Percentiles rank a stretch among this genome's conserved stretches.
phyloP scores from a whole-genome alignment of 2,329 filamentous ascomycete species.

The Anthostomella pinea region DNA sequence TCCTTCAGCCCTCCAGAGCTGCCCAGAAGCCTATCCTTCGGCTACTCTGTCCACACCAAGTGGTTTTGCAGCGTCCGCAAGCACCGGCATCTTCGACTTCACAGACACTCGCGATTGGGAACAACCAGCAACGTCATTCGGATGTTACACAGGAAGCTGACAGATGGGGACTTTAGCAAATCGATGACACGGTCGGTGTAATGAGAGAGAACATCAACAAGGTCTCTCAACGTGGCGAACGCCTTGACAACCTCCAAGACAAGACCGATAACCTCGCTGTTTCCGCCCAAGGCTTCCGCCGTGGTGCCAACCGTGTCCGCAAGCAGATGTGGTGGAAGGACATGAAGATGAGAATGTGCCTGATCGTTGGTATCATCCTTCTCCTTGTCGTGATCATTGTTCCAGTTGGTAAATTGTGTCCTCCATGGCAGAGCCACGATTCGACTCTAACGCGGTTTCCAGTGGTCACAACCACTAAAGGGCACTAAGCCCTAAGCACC shows the following conservation, averaged over 20 bases:
- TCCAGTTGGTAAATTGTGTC: slow-evolving; percentile 68
- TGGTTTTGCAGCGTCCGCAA: too few relatives aligned
- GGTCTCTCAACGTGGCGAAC: slow-evolving; percentile 79
- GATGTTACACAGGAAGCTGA: slow-evolving; percentile 3
- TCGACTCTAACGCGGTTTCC: slow-evolving; percentile 36
- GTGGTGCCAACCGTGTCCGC: slow-evolving; percentile 92
- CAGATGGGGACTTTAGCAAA: slow-evolving; percentile 66
- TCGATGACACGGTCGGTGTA: slow-evolving; percentile 89
- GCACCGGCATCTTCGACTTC: too few relatives aligned
- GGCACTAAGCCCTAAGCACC: slow-evolving; percentile 19
- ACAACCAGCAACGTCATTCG: slow-evolving; percentile 7
- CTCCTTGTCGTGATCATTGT: slow-evolving; percentile 93
- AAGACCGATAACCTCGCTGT: slow-evolving; percentile 83
- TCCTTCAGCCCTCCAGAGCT: too few relatives aligned
- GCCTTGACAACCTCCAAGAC: slow-evolving; percentile 35
- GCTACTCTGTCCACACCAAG: too few relatives aligned
- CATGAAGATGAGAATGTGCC: slow-evolving; percentile 99
- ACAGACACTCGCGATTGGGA: too few relatives aligned
- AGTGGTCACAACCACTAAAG: slow-evolving; percentile 39
- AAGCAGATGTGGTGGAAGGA: slow-evolving; percentile 99
- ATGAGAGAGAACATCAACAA: slow-evolving; percentile 99
- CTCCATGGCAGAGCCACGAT: background rate
- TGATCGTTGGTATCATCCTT: slow-evolving; percentile 87
- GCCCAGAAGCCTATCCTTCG: too few relatives aligned
- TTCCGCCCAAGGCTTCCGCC: slow-evolving; percentile 92